A percentile compares a stretch with the other conserved stretches of the same genome.
Conservation (phyloP, 768 basidiomycete genomes). For the Rhizopogon vesiculosus region DNA sequence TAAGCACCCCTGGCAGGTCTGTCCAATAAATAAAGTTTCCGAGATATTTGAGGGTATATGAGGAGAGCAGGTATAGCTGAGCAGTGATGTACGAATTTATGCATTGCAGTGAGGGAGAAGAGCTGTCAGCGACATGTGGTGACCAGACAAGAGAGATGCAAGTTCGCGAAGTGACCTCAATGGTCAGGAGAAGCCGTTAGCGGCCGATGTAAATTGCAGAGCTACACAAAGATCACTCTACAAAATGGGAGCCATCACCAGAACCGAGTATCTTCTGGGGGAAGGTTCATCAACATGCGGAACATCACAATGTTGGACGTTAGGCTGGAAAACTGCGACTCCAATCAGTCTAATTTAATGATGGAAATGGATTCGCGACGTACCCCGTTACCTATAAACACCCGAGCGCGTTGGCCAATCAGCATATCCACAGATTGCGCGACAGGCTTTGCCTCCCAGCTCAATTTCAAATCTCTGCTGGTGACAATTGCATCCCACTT, state of each 20-base stretch:
- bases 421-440: constrained; percentile 66
- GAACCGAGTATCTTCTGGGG: constrained; percentile 34
- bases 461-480: constrained; percentile 49
- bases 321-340: constrained; percentile 41
- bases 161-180: background rate
- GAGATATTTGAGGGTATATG: background rate
- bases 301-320: constrained; percentile 45
- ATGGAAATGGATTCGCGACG: constrained; percentile 19
- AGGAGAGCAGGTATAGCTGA: background rate
- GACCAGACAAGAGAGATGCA: background rate
- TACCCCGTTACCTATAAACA: constrained; percentile 70
- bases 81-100: background rate
- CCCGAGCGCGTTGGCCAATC: constrained; percentile 56
- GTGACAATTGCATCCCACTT: constrained; percentile 47
- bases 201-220: background rate
- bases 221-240: background rate
- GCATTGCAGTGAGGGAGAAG: no score
- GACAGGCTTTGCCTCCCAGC: constrained; percentile 52
- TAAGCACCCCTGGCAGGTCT: background rate
- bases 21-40: background rate
- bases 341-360: background rate
- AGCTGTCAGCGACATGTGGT: no score
- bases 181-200: background rate
- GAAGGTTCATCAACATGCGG: constrained; percentile 31
- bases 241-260: constrained; percentile 23